Conservation (phyloP, 139 green algal genomes). For the Chlorella sp. region DNA sequence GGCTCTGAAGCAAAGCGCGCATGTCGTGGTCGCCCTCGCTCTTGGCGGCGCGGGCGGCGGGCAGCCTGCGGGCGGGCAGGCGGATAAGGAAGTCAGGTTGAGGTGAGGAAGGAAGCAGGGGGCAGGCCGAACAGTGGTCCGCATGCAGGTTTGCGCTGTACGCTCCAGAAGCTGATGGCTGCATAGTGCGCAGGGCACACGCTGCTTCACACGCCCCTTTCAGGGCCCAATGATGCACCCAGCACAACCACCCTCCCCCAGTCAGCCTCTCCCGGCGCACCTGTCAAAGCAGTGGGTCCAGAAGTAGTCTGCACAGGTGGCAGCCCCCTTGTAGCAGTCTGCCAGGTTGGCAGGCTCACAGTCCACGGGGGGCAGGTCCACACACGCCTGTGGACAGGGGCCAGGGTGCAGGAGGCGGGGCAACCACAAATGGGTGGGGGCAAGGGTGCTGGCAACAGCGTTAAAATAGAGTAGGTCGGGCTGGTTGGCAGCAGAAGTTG, state of each 20-base stretch:
- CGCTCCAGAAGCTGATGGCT: background rate
- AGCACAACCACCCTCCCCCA: background rate
- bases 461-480: too few species aligned
- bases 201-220: background rate
- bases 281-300: slow-evolving; percentile 58
- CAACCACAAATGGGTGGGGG: background rate
- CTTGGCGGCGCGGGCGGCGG: slow-evolving; percentile 44
- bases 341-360: slow-evolving; percentile 16
- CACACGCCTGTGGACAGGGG: slow-evolving; percentile 3
- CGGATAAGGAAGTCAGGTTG: background rate
- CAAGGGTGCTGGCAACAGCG: background rate
- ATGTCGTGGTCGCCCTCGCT: slow-evolving; percentile 61
- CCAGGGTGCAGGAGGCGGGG: background rate
- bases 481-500: background rate
- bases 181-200: background rate
- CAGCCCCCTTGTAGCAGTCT: slow-evolving; percentile 47
- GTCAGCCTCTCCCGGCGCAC: slow-evolving; percentile 16
- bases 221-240: background rate
- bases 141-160: background rate
- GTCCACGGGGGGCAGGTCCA: slow-evolving; percentile 47
- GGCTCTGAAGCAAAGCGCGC: slow-evolving; percentile 56
- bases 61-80: slow-evolving; percentile 48
- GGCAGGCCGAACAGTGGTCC: too few species aligned
- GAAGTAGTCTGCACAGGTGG: slow-evolving; percentile 55
- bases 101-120: background rate